Percentiles rank a stretch among this genome's conserved stretches.
Evolutionary conservation across 129 eudicot genomes (phyloP).

Genomic region (Flaveria robusta): DNA sequence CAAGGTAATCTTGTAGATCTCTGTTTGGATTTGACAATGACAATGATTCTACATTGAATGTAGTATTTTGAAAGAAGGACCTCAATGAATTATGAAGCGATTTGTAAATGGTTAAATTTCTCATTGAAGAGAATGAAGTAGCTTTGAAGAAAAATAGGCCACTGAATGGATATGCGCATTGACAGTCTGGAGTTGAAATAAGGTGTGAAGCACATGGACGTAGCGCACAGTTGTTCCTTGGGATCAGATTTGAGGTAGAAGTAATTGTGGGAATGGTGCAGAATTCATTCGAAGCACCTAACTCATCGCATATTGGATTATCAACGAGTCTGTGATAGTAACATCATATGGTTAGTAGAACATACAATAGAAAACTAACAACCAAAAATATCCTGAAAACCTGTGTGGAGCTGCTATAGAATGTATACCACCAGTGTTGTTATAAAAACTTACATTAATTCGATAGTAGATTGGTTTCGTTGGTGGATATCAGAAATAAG

Average conservation of each 20-base stretch:
- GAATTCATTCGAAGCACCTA: constrained; percentile 36
- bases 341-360: background rate
- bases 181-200: constrained; percentile 58
- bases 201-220: constrained; percentile 41
- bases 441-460: constrained; percentile 24
- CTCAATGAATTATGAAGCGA: constrained; percentile 39
- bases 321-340: constrained; percentile 45
- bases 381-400: background rate
- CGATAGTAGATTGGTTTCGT: constrained; percentile 10
- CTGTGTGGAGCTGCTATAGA: no score
- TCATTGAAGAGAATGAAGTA: constrained; percentile 60
- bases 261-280: constrained; percentile 39
- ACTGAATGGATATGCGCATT: constrained; percentile 60
- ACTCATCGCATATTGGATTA: constrained; percentile 51
- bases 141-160: constrained; percentile 58
- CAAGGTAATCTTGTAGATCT: constrained; percentile 46
- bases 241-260: constrained; percentile 40
- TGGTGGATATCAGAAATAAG: constrained; percentile 21
- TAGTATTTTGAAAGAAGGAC: constrained; percentile 22
- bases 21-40: constrained; percentile 43
- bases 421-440: background rate
- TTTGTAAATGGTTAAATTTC: constrained; percentile 29
- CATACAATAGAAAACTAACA: background rate
- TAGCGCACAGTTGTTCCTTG: constrained; percentile 39
- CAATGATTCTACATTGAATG: constrained; percentile 54